Percentiles rank a stretch among this genome's conserved stretches.
phyloP scores from a whole-genome alignment of 805 yeast genomes.

The Metschnikowia sp. region DNA sequence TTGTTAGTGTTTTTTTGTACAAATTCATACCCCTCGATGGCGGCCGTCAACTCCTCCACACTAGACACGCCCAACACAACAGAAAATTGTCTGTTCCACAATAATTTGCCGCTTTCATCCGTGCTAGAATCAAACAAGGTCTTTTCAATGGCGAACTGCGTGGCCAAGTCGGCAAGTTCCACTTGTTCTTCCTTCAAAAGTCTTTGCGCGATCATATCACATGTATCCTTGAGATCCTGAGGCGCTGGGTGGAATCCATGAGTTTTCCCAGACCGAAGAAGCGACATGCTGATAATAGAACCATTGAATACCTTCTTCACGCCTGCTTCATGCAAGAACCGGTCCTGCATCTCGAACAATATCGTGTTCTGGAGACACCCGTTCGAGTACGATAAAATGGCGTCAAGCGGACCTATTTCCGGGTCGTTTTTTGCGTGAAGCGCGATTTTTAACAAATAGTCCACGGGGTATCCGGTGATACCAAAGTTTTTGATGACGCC shows the following conservation, averaged over 20 bases:
- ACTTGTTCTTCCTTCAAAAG: slow-evolving; percentile 34
- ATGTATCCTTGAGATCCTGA: slow-evolving; percentile 50
- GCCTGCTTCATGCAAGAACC: slow-evolving; percentile 51
- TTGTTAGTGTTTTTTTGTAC: slow-evolving; percentile 35
- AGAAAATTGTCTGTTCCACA: slow-evolving; percentile 36
- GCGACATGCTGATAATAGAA: slow-evolving; percentile 84
- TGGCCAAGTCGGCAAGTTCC: slow-evolving; percentile 80
- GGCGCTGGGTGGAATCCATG: slow-evolving; percentile 81
- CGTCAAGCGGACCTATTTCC: slow-evolving; percentile 65
- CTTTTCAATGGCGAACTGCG: slow-evolving; percentile 64
- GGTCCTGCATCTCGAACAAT: slow-evolving; percentile 45
- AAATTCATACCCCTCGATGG: slow-evolving; percentile 49
- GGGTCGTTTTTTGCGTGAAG: slow-evolving; percentile 23
- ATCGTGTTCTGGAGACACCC: slow-evolving; percentile 75
- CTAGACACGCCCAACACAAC: slow-evolving; percentile 79
- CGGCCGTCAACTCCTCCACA: slow-evolving; percentile 59
- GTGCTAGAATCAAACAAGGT: slow-evolving; percentile 24
- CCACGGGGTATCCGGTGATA: slow-evolving; percentile 83
- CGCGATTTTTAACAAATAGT: slow-evolving; percentile 56
- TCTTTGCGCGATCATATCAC: slow-evolving; percentile 41
- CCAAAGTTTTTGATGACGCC: slow-evolving; percentile 70
- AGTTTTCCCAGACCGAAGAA: slow-evolving; percentile 65
- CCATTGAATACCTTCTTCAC: slow-evolving; percentile 68
- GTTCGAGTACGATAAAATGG: slow-evolving; percentile 74
- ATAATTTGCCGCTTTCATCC: slow-evolving; percentile 10